Evolutionary conservation across 1,284 basidiomycete species (phyloP), one percentile per base, ranked within the genome.

Genomic region (Rhodotorula sp.): DNA sequence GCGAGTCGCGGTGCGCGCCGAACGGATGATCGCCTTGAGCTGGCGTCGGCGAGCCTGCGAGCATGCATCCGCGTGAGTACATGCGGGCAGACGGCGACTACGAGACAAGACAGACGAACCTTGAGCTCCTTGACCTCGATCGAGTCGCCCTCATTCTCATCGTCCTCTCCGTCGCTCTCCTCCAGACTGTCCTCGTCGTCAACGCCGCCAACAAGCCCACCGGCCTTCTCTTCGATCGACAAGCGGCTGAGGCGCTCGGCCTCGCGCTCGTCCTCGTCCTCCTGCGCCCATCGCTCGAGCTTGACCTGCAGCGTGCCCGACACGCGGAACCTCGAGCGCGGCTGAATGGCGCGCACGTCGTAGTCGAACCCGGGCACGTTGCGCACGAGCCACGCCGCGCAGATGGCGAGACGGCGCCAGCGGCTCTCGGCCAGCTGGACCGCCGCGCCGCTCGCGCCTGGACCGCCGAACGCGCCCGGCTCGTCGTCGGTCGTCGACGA

Each of bases 321-420:
- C 92, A 85, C n/a, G 75, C 74, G 19, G 58, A 85, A 73, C 25
- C 53, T 66, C 25, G 67, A 23, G 16, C 13, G 1, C 9, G 46
- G 46, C 10, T 49, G 27, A 65, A 25, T 44, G 50, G 25, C 49
- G 41, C 64, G 55, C 19, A 60, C 27, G 34, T 85, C 85, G 84
- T 90, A 88, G 41, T 84, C 85, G 77, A 97, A 88, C 0, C 95
- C 95, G 55, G 90, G 87, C 13, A 94, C 89, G 48, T 86, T 82
- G 64, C 86, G 86, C 4, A 88, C 86, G 67, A 98, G 83, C 60
- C 87, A 87, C 10, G 90, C 87, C 0, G 88, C 89, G 44, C 88
- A 86, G 70, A 92, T 88, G 1, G 87, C 85, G 23, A 93, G 84
- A 49, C 96, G 85, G 64, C 88, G 87, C 89, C 91, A 96, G 23